A percentile compares a stretch with the other conserved stretches of the same genome.
Evolutionary conservation across 768 basidiomycete genomes (phyloP).

Genomic region (Phylloporus sp.): DNA sequence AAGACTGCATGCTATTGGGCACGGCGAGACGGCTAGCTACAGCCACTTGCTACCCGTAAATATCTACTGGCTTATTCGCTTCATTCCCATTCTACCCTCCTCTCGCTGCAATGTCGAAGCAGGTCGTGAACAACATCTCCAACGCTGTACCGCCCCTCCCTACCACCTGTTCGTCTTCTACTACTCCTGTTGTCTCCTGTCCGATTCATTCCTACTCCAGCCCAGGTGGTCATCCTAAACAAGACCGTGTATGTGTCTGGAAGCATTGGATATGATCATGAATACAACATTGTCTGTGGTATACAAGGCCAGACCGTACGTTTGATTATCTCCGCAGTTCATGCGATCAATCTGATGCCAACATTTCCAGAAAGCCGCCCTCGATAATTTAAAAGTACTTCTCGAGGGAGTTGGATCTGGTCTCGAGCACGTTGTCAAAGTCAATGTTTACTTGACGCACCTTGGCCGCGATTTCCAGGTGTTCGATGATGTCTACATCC

Average conservation of each 20-base stretch:
- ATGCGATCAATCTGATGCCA: background rate
- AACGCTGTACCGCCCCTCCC: background rate
- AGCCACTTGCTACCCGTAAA: background rate
- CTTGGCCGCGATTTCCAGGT: conserved; percentile 34
- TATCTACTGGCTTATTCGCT: background rate
- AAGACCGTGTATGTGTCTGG: conserved; percentile 38
- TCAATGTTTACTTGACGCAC: conserved; percentile 38
- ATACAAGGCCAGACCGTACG: conserved; percentile 38
- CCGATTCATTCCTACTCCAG: background rate
- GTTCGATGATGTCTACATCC: conserved; percentile 38
- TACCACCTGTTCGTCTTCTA: background rate
- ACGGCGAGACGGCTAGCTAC: too few relatives aligned
- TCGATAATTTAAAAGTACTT: conserved; percentile 37
- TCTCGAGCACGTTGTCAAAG: conserved; percentile 38
- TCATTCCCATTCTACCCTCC: background rate
- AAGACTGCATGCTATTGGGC: too few relatives aligned
- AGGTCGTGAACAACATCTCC: background rate
- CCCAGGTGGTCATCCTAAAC: background rate
- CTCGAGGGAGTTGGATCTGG: conserved; percentile 37
- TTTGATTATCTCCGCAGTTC: background rate
- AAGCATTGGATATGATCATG: conserved; percentile 33
- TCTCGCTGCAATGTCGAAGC: background rate
- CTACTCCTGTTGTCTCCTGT: background rate
- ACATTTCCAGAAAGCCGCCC: conserved; percentile 30
- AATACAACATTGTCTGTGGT: conserved; percentile 35